These are phyloP conservation scores for Ophiostoma piceae DNA, from an alignment of 2,329 filamentous ascomycete genomes.

Conservation along the genomic window DNA sequence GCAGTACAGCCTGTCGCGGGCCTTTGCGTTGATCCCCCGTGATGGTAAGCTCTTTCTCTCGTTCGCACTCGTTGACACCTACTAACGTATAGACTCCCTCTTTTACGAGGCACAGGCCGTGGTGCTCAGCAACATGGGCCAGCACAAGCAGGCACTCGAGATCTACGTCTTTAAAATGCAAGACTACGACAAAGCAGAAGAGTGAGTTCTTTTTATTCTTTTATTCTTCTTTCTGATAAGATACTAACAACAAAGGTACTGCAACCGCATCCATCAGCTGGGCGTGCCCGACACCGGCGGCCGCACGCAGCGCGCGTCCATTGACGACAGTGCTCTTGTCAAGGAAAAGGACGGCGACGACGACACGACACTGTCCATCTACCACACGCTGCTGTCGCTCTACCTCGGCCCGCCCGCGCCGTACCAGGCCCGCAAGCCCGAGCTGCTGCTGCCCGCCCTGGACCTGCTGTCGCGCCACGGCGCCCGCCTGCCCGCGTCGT, in stretches of 20 bases:
- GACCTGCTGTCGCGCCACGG: constrained; percentile 88
- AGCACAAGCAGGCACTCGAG: constrained; percentile 90
- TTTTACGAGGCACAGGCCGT: constrained; percentile 90
- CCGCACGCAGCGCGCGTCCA: not conserved
- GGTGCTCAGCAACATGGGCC: constrained; percentile 88
- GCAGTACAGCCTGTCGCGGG: constrained; percentile 74
- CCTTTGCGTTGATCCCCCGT: constrained; percentile 69
- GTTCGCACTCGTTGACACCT: constrained; percentile 18
- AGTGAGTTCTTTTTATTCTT: constrained; percentile 51
- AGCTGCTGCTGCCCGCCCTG: constrained; percentile 73
- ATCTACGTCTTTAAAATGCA: constrained; percentile 95
- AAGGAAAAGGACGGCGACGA: constrained; percentile 47
- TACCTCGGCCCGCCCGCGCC: constrained; percentile 78
- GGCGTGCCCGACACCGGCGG: not conserved
- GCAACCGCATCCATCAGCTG: constrained; percentile 68
- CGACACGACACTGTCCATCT: constrained; percentile 54
- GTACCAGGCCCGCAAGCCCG: constrained; percentile 43
- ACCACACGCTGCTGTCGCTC: constrained; percentile 81
- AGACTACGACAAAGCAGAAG: constrained; percentile 84
- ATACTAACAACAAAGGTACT: constrained; percentile 56
- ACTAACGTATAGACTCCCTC: constrained; percentile 55
- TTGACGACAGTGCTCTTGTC: constrained; percentile 21
- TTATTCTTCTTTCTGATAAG: too few relatives aligned
- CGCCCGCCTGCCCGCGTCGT: constrained; percentile 79
- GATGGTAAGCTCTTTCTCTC: constrained; percentile 55